Base-by-base conservation (phyloP, 2,329 filamentous ascomycete species). In the Verticillium klebahnii region DNA sequence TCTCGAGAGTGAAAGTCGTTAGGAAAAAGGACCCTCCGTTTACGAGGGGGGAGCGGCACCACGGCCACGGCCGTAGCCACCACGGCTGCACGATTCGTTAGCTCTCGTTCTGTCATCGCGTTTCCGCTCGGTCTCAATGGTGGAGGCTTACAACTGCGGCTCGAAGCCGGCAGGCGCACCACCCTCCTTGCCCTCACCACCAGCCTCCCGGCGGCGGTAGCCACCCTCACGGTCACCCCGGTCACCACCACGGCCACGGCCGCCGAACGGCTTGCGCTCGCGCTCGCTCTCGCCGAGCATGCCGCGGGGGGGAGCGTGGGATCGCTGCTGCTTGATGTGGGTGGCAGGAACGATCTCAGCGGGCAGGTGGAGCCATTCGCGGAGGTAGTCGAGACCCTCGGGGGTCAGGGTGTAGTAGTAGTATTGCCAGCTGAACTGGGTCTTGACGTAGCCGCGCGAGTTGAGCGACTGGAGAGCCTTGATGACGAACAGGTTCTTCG, bases 381-480 rank as follows among this genome's bases (percentile, higher is more conserved):
- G 94, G 81, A 99, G 93, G 89, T 99, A 99, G 86, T 98, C 94
- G 80, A 99, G 94, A 84, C 95, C 95, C 88, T 98, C 93, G 77
- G 93, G 92, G 80, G 94, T 97, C 82, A 99, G 90, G 82, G 95
- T 97, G 90, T 99, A 99, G 91, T 99, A 99, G 90, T 98, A 97
- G 88, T 93, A 97, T 85, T 97, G 93, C 93, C 93, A 97, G 71
- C 93, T 97, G 91, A 99, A 99, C 83, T 96, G 95, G 74, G 95
- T 99, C 92, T 99, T 99, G 84, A 99, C 89, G 83, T 92, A 98
- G 79, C 94, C 94, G 80, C 95, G 94, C 73, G 93, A 97, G 85
- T 89, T 96, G 78, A 99, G 89, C 69, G 95, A 99, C 87, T 99
- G 95, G 84, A 89, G 90, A 76, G 95, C 95, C 89, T 99, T 99